phyloP scores from a whole-genome alignment of 208 protist genomes.

The Herpetomonas muscarum region DNA sequence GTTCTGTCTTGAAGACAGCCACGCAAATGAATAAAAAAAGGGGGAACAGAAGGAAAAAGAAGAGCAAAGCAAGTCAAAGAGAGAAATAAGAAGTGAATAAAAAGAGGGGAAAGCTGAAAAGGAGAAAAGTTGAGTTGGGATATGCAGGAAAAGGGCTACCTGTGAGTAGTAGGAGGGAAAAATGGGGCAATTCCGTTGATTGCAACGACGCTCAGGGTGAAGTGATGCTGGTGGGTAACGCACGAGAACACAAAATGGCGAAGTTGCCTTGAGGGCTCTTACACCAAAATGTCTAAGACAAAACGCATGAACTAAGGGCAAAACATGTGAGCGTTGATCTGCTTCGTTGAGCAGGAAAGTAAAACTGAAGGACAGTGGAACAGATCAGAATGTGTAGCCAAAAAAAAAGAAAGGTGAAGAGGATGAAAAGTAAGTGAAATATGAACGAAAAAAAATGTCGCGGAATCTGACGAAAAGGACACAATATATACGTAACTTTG shows the following conservation, averaged over 20 bases:
- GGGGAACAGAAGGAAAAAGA: not conserved
- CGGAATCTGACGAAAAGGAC: not conserved
- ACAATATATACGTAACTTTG: not conserved
- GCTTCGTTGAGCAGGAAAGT: not conserved
- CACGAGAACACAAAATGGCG: no score
- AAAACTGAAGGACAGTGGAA: not conserved
- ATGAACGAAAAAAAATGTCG: not conserved
- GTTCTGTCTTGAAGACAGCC: no score
- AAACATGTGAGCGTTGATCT: no score
- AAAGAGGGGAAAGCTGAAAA: not conserved
- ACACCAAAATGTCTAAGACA: no score
- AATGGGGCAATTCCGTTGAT: no score
- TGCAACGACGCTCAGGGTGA: no score
- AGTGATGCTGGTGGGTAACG: not conserved
- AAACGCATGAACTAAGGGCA: no score
- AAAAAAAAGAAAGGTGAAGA: conserved; percentile 10
- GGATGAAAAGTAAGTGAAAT: conserved; percentile 1
- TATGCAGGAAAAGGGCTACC: not conserved
- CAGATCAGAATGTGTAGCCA: not conserved
- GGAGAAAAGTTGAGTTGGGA: not conserved
- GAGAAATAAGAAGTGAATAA: not conserved
- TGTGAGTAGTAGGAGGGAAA: no score
- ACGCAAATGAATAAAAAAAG: conserved; percentile 8
- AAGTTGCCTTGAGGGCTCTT: no score
- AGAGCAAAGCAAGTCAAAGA: not conserved